Evolutionary conservation across 2,329 filamentous ascomycete species (phyloP), one percentile per base, ranked within the genome.

Genomic region (Cytospora paraplurivora): DNA sequence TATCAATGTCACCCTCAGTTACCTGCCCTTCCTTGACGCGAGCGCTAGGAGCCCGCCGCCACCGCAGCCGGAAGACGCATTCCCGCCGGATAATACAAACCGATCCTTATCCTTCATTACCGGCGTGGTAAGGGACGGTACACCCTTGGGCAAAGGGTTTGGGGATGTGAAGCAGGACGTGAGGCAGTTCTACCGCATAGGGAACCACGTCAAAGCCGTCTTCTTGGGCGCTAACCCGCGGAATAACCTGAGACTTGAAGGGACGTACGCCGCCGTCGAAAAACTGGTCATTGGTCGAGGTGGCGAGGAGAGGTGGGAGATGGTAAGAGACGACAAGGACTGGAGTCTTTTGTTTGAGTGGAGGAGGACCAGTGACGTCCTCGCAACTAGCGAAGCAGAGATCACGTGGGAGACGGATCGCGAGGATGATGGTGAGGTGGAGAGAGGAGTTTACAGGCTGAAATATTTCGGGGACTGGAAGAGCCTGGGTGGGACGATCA

Each of bases 191-290:
- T 92, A 91, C 72, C 67, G 75, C 1, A 76, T 82, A 10, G 91
- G 92, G 4, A 81, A 85, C 37, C 78, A 79, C 4, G 85, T 93
- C 56, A 82, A 78, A 17, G 89, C 83, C 0, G 87, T 82, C 0
- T 97, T 97, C 74, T 85, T 94, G 2, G 94, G 89, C 17, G 93
- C 93, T 1, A 97, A 97, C 71, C 94, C 94, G 17, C 85, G 94
- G 35, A 97, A 97, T 74, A 90, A 97, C 68, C 84, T 97, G 35
- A 85, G 87, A 1, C 85, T 92, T 1, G 93, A 91, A 70, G 82
- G 81, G 3, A 96, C 92, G 0, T 97, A 87, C 74, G 88, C 88
- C 0, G 85, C 90, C 0, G 84, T 97, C 0, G 93, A 97, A 78
- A 80, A 80, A 71, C 80, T 85, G 55, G 73, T 81, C 38, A 67